Conservation (phyloP, 2,329 filamentous ascomycete genomes). For the Cordyceps militaris region DNA sequence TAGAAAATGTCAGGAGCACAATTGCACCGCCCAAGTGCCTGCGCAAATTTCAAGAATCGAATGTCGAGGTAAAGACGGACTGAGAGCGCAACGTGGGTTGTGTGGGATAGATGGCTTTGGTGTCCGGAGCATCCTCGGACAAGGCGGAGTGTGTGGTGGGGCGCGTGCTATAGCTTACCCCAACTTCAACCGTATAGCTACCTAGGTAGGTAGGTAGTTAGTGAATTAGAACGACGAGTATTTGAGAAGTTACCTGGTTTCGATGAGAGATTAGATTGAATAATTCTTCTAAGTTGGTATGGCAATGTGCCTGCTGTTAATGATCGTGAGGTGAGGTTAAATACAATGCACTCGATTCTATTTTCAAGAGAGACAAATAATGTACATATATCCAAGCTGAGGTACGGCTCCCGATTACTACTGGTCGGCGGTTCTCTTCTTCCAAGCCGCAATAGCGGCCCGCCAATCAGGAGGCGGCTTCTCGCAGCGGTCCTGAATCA, state of each 20-base stretch:
- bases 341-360: background rate
- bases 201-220: no score
- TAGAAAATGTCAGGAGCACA: background rate
- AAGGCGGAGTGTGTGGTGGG: background rate
- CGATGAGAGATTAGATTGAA: no score
- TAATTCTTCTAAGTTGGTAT: background rate
- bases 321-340: background rate
- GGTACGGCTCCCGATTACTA: no score
- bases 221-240: no score
- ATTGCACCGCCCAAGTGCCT: background rate
- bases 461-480: slow-evolving; percentile 55
- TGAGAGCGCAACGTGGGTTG: background rate
- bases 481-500: slow-evolving; percentile 70
- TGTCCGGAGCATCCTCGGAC: slow-evolving; percentile 14
- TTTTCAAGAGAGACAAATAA: background rate
- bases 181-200: no score
- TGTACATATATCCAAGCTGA: background rate
- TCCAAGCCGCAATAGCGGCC: slow-evolving; percentile 57
- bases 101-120: slow-evolving; percentile 4
- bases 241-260: no score
- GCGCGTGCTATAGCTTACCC: background rate
- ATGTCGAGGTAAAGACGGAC: slow-evolving; percentile 7
- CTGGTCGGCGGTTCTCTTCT: slow-evolving; percentile 20
- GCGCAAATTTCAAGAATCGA: slow-evolving; percentile 7
- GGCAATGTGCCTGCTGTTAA: background rate